Base-by-base conservation (phyloP, 768 basidiomycete species). In the Lentinula lateritia region DNA sequence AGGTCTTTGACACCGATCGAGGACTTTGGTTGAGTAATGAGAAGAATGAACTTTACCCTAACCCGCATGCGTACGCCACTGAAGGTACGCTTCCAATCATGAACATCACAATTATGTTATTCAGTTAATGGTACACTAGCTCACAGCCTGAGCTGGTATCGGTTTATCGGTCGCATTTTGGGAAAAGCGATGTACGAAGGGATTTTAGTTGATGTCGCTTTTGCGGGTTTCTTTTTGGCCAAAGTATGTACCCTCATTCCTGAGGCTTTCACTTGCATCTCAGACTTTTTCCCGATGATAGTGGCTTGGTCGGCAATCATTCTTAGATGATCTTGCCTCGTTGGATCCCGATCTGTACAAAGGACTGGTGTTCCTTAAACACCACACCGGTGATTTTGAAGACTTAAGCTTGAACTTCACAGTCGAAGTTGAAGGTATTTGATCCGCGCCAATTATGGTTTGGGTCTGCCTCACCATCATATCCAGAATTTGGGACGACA, bases 111-210 rank as follows among this genome's bases (percentile, higher is more conserved):
- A 28, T 39, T 61, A 52, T n/a, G 32, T 50, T 23, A 8, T 28
- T 35, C 45, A 52, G 43, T 45, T 50, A 8, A 54, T 55, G 23
- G 32, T 59, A 48, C 43, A 16, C 6, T 68, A 95, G 90, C 83
- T 0, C 89, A 93, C 69, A 95, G 88, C 69, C 77, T 98, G 52
- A 85, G 83, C 46, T 98, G 96, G 96, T 98, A 92, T 70, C 83
- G 87, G 1, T 95, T 96, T 73, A 90, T 98, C 62, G 97, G 97
- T 0, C 81, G 93, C 1, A 92, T 99, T 18, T 79, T 99, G 1
- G 96, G 96, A 5, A 98, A 98, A 71, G 97, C 96, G 0, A 80
- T 99, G 70, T 98, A 99, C 67, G 93, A 98, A 58, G 95, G 95
- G 0, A 97, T 98, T 50, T 78, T 99, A 6, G 88, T 96, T 15